Evolutionary conservation across 768 basidiomycete genomes (phyloP).

Genomic region (Tylopilus rubrobrunneus): DNA sequence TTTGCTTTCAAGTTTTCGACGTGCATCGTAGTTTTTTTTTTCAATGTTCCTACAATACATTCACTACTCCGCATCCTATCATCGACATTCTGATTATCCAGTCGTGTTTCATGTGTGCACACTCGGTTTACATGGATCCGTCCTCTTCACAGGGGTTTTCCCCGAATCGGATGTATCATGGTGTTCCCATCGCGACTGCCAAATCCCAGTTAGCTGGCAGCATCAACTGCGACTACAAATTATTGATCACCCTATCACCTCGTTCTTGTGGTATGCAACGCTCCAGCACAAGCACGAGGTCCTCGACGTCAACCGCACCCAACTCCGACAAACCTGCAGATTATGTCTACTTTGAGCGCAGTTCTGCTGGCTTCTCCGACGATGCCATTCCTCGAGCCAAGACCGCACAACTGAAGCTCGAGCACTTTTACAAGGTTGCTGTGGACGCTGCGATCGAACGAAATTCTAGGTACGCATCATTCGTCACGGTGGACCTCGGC

Average conservation of each 20-base stretch:
- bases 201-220: neutral
- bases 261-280: slow-evolving; percentile 25
- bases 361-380: slow-evolving; percentile 70
- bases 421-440: slow-evolving; percentile 95
- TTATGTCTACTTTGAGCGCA: slow-evolving; percentile 91
- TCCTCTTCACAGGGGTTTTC: neutral
- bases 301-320: slow-evolving; percentile 20
- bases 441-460: slow-evolving; percentile 95
- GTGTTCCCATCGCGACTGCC: neutral
- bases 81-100: too few species aligned
- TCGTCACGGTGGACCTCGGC: neutral
- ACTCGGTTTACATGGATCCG: neutral
- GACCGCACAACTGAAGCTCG: slow-evolving; percentile 90
- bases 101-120: too few species aligned
- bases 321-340: slow-evolving; percentile 48
- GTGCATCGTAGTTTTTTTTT: neutral
- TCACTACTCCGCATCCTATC: neutral
- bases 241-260: neutral
- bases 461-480: slow-evolving; percentile 67
- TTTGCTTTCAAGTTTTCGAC: too few species aligned
- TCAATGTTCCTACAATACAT: neutral
- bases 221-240: neutral
- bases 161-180: neutral
- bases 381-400: slow-evolving; percentile 81
- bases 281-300: slow-evolving; percentile 28